Evolutionary conservation across 345 rosid genomes (phyloP), one percentile per base, ranked within the genome.

Genomic region (Melaleuca quinquenervia): DNA sequence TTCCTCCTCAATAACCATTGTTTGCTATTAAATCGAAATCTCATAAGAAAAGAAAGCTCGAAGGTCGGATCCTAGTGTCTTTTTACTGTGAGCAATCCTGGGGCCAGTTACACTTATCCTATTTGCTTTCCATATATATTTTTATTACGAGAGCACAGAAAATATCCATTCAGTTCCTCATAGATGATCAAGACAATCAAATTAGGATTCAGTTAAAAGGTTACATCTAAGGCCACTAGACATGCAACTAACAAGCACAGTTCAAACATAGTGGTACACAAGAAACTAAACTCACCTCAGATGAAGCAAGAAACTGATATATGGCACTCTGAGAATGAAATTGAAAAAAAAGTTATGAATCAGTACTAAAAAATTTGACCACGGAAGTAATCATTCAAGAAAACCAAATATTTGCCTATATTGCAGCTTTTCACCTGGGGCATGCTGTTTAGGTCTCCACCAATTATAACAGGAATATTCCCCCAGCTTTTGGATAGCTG

Each of bases 401-500:
- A 16, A 29, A 12, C 12, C 51, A 22, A 26, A 55, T 49, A 13
- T 41, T 84, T 62, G 16, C 24, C 76, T 82, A 74, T 82, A 53
- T 74, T 49, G 24, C 84, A 86, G 82, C 70, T 90, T 50, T 89
- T 87, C 75, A 96, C 98, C 95, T 90, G 90, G 87, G 98, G 98
- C 82, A 93, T 87, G 91, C 97, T 93, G 84, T 97, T 96, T 36
- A 93, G 90, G 91, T 96, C 98, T 36, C 99, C 99, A 41, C 92
- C 94, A 45, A 97, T 87, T 48, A 96, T 85, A 89, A 95, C 92
- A 86, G 98, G 98, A 89, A 96, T 94, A 89, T 88, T 83, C 64
- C 96, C 98, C 97, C 97, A 96, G 89, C 91, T 92, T 88, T 93
- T 90, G 52, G 96, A 94, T 91, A 97, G 88, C 90, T 92, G 85